phyloP scores from a whole-genome alignment of 495 filamentous ascomycete species.

The Amniculicola lignicola region DNA sequence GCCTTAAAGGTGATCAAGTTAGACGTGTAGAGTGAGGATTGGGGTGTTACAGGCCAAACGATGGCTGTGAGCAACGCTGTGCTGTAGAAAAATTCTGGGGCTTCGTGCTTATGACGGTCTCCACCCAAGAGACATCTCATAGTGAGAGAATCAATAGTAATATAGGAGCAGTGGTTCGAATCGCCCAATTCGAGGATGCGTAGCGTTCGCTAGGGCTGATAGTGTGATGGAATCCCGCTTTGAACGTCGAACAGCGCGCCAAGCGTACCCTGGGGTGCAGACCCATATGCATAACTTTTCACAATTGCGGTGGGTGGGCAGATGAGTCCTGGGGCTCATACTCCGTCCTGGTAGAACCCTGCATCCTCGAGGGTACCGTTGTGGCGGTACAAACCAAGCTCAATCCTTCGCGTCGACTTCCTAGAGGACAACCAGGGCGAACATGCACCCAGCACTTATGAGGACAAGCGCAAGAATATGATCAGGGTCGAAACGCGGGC shows the following conservation, averaged over 20 bases:
- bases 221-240: background rate
- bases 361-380: slow-evolving; percentile 7
- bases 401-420: background rate
- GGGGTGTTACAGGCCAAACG: too few relatives aligned
- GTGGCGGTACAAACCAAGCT: slow-evolving; percentile 16
- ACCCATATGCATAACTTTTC: slow-evolving; percentile 10
- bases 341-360: slow-evolving; percentile 13
- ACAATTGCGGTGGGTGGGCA: slow-evolving; percentile 13
- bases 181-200: background rate
- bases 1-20: slow-evolving; percentile 25
- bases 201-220: background rate
- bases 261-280: too few relatives aligned
- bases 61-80: too few relatives aligned
- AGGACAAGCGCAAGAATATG: background rate
- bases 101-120: slow-evolving; percentile 13
- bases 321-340: slow-evolving; percentile 17
- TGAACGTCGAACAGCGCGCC: too few relatives aligned
- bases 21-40: background rate
- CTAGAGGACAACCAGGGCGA: slow-evolving; percentile 3
- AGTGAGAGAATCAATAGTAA: background rate
- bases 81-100: slow-evolving; percentile 22
- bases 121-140: slow-evolving; percentile 8
- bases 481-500: background rate
- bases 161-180: too few relatives aligned
- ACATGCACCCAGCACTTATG: background rate